phyloP scores from a whole-genome alignment of 2,329 filamentous ascomycete species.

The Neodidymelliopsis sp. region DNA sequence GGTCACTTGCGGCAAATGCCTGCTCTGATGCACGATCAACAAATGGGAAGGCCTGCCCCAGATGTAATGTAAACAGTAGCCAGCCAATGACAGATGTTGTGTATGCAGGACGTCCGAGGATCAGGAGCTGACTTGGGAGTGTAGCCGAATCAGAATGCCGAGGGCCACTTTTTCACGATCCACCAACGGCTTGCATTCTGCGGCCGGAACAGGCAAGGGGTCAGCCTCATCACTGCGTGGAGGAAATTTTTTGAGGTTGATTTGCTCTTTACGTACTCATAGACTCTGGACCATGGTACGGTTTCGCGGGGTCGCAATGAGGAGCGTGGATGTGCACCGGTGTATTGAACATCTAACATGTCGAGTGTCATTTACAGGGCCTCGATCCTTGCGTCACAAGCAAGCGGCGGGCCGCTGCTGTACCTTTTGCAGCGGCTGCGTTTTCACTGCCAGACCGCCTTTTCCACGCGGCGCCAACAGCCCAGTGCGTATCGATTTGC shows the following conservation, averaged over 20 bases:
- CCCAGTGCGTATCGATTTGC: slow-evolving; percentile 41
- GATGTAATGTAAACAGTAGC: slow-evolving; percentile 9
- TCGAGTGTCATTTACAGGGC: slow-evolving; percentile 21
- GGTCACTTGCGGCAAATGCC: slow-evolving; percentile 11
- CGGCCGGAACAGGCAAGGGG: slow-evolving; percentile 7
- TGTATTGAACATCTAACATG: slow-evolving; percentile 4
- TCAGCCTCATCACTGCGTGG: slow-evolving; percentile 12
- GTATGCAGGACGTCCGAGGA: slow-evolving; percentile 36
- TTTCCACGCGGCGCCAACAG: slow-evolving; percentile 38
- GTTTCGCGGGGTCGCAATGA: neutral
- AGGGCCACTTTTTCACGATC: slow-evolving; percentile 25
- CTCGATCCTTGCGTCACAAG: slow-evolving; percentile 31
- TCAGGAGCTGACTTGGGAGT: slow-evolving; percentile 22
- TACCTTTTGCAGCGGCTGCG: slow-evolving; percentile 37
- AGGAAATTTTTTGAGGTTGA: neutral
- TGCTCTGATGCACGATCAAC: slow-evolving; percentile 15
- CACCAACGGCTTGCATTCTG: slow-evolving; percentile 34
- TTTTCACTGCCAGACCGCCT: slow-evolving; percentile 47
- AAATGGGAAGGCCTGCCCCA: slow-evolving; percentile 24
- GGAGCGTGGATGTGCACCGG: neutral
- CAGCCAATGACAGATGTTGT: slow-evolving; percentile 27
- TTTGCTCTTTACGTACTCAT: slow-evolving; percentile 1
- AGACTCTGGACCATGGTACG: neutral
- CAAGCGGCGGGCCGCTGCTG: slow-evolving; percentile 34
- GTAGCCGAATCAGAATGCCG: slow-evolving; percentile 28